Evolutionary conservation across 164 flowering plant genomes (phyloP), one percentile per base, ranked within the genome.

Genomic region (Tetracentron sinense): DNA sequence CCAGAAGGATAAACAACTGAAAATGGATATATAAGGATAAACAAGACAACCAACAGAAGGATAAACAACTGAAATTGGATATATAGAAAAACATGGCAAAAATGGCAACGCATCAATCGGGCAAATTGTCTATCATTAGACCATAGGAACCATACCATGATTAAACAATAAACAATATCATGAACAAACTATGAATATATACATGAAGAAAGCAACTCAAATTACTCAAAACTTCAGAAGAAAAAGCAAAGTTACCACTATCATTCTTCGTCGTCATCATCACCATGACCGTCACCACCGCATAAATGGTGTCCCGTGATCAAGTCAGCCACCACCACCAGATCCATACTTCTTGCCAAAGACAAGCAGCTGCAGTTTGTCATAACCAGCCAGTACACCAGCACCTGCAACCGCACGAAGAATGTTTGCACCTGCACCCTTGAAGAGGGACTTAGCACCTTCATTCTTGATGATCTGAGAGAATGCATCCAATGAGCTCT

Each of bases 321-420:
- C 16, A 16, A 7, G n/a, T 64, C 52, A 69, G 33, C 76, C 74
- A 49, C 80, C 78, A 21, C 83, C 80, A 7, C 83, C 82, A 81
- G n/a, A n/a, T 20, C 83, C 80, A 51, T 83, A 83, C 61, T 83
- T 79, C 83, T 81, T 81, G 52, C 87, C 84, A 3, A 81, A 58
- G 1, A 81, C 25, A 56, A 78, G 17, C 58, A 81, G 66, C 80
- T 83, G 87, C 65, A 83, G 64, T 68, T 78, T 83, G 69, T 82
- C 88, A 61, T 83, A 83, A 20, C 88, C 85, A 47, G 84, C 81
- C 42, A 83, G 81, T 46, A 82, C 88, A 74, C 88, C 85, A 65
- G 85, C 88, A 48, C 88, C 84, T 16, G 88, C 85, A 30, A 83
- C 84, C 48, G 84, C 84, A 60, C 85, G 76, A n/a, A n/a, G n/a